These are phyloP conservation scores for Leccinellum luteum DNA, from an alignment of 768 basidiomycete species.

Conservation along the genomic window DNA sequence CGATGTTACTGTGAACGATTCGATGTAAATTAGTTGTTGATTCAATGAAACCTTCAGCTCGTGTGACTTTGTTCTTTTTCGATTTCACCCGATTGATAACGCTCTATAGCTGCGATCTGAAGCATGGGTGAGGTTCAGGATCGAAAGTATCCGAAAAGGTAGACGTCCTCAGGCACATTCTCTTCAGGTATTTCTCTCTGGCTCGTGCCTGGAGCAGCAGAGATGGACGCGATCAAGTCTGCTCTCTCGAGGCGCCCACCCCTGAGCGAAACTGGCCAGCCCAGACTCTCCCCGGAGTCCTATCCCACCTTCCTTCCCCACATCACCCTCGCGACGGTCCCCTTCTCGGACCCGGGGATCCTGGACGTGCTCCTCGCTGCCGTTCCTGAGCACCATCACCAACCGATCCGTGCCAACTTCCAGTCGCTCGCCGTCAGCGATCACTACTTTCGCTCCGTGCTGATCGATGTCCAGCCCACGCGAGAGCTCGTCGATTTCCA, in stretches of 20 bases:
- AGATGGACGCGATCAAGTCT: conserved; percentile 42
- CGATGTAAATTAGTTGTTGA: conserved; percentile 1
- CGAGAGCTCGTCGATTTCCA: conserved; percentile 49
- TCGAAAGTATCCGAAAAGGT: background rate
- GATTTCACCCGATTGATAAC: background rate
- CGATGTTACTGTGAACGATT: background rate
- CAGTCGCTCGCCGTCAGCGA: conserved; percentile 52
- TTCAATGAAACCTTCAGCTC: background rate
- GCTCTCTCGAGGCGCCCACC: conserved; percentile 44
- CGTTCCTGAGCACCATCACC: conserved; percentile 35
- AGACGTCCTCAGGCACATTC: background rate
- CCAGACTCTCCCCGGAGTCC: conserved; percentile 33
- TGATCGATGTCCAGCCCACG: conserved; percentile 48
- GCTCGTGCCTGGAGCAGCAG: conserved; percentile 58
- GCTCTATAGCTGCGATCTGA: background rate
- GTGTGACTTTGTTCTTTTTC: background rate
- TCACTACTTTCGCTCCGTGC: conserved; percentile 72
- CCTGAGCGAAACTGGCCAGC: conserved; percentile 3
- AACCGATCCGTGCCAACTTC: conserved; percentile 45
- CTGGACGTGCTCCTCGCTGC: conserved; percentile 35
- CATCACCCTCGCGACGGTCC: conserved; percentile 58
- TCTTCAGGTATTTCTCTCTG: conserved; percentile 59
- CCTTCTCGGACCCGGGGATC: conserved; percentile 18
- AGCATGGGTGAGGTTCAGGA: conserved; percentile 23
- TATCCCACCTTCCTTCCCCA: conserved; percentile 69